These are phyloP conservation scores for Acacia confusa DNA, from an alignment of 306 rosid species.

Conservation along the genomic window DNA sequence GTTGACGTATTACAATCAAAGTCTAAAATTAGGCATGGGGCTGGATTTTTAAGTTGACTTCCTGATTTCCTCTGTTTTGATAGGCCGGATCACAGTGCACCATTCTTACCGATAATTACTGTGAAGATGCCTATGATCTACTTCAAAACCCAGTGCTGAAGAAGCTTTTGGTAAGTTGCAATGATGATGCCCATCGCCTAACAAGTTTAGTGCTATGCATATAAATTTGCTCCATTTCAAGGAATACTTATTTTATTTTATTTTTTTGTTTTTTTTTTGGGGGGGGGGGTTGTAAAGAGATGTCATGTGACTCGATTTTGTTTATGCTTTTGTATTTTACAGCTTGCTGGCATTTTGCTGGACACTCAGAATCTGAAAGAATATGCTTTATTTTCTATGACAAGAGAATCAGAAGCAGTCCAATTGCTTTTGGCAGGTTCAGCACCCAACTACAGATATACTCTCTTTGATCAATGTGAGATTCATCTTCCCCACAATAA, in stretches of 20 bases:
- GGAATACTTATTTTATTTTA: not conserved
- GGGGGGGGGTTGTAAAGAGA: not conserved
- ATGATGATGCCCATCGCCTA: not conserved
- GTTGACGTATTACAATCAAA: conserved; percentile 26
- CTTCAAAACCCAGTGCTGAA: conserved; percentile 71
- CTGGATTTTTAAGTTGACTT: not conserved
- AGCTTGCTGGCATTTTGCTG: conserved; percentile 86
- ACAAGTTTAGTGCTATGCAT: not conserved
- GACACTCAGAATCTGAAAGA: conserved; percentile 75
- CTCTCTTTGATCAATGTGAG: conserved; percentile 70
- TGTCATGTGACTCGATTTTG: conserved; percentile 12
- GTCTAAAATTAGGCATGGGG: not conserved
- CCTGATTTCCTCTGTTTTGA: conserved; percentile 8
- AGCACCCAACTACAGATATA: conserved; percentile 57
- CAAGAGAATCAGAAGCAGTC: conserved; percentile 93
- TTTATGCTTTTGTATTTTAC: conserved; percentile 31
- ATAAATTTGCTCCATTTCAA: not conserved
- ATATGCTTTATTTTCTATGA: conserved; percentile 53
- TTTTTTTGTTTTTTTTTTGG: too few species aligned
- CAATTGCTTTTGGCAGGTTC: conserved; percentile 77
- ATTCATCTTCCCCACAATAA: conserved; percentile 13
- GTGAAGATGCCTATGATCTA: conserved; percentile 90
- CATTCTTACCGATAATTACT: conserved; percentile 76
- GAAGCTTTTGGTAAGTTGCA: conserved; percentile 70
- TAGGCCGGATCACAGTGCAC: conserved; percentile 91